Base-by-base conservation (phyloP, 768 basidiomycete species). In the Russula dissimulans region DNA sequence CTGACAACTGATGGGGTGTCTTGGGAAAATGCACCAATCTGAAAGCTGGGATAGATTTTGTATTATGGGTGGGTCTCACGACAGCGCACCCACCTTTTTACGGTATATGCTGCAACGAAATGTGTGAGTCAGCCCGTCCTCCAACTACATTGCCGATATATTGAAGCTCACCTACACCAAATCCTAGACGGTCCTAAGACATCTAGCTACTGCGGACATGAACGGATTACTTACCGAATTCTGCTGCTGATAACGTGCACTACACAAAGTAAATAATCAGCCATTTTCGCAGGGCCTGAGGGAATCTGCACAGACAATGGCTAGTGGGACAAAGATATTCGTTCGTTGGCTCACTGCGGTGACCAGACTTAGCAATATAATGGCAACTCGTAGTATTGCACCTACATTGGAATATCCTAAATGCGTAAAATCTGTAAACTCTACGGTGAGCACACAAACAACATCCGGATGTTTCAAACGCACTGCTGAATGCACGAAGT, bases 401-500 rank as follows among this genome's bases (percentile, higher is more conserved):
- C 58, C 10, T 54, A 59, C 58, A 39, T 26, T 59, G 51, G 39
- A 54, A 59, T 15, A 59, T 54, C 15, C 39, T 38, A 39, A 54
- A 5, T 0, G 58, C 58, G 15, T 59, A 59, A 38, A 59, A 59
- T 41, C 58, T 39, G 36, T 18, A 14, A 45, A 58, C 2, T 0
- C 14, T 4, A 14, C 14, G 31, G 26, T 52, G 49, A 58, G 57
- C 11, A 1, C 43, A n/a, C 43, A 7, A 52, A 39, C 17, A 17
- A 18, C 17, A 17, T 26, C 22, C 22, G 7, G 34, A 34, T 3
- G 15, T 15, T 18, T 22, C 12, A 34, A 42, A 54, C 58, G 51
- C 22, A 59, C 58, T 47, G 52, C 39, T 59, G 58, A 22, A 59
- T 59, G 34, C 57, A 52, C 22, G 57, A 38, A 4, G 57, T 58